A percentile compares a stretch with the other conserved stretches of the same genome.
These are phyloP conservation scores for Thuja plicata DNA, from an alignment of 83 land plant genomes.

Conservation along the genomic window DNA sequence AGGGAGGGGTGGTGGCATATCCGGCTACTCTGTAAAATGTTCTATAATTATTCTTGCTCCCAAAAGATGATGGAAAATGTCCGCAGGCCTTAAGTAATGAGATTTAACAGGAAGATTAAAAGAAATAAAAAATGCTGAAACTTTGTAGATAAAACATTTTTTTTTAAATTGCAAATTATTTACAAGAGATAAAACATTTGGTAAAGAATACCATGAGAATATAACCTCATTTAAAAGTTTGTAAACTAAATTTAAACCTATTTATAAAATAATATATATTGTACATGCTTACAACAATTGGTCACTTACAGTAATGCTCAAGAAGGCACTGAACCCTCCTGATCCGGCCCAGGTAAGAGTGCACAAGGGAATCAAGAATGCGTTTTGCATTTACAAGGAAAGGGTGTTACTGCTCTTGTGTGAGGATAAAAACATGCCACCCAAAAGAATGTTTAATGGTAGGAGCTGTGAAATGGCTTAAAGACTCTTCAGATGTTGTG, in stretches of 20 bases:
- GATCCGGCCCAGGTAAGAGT: background rate
- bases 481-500: too few species aligned
- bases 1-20: too few species aligned
- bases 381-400: too few species aligned
- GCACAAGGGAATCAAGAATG: too few species aligned
- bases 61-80: background rate
- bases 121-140: background rate
- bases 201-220: background rate
- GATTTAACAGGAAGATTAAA: background rate
- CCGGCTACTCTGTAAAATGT: background rate
- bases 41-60: background rate
- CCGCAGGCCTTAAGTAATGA: background rate
- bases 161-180: too few species aligned
- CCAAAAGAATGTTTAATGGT: too few species aligned
- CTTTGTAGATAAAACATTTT: background rate
- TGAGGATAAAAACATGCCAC: too few species aligned
- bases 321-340: background rate
- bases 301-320: background rate
- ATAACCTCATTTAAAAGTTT: too few species aligned
- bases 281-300: background rate
- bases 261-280: too few species aligned
- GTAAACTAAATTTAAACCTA: background rate
- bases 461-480: too few species aligned
- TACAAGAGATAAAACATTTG: too few species aligned
- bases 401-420: too few species aligned